Evolutionary conservation across 1,284 basidiomycete species (phyloP), one percentile per base, ranked within the genome.

Genomic region (Cystobasidium pallidum): DNA sequence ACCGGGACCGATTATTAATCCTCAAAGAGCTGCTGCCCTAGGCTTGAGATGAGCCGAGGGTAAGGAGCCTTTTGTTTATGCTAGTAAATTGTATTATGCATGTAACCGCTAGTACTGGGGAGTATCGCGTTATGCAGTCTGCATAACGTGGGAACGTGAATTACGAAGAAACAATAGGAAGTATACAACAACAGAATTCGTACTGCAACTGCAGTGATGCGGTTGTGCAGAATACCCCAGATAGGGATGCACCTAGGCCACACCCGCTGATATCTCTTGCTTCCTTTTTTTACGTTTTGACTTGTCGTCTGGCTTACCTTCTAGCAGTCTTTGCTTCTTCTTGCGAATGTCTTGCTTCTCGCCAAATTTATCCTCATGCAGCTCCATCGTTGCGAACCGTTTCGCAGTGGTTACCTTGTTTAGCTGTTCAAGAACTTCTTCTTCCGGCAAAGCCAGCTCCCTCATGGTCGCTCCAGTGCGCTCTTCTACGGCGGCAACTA

Each of bases 391-490:
- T 0, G 96, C 95, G 41, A 97, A 83, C 34, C 95, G 86, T 81
- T 97, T 94, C 0, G 95, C 95, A 0, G 91, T 91, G 6, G 91
- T 91, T 11, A 99, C 93, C 19, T 83, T 83, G 80, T 95, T 97
- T 65, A 99, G 82, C 74, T 89, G 87, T 77, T 94, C 91, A 73
- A 99, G 83, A 4, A 98, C 93, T 74, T 86, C 86, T 21, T 85
- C 86, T 80, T 99, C 96, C 0, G 90, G 87, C 39, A 96, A 79
- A 8, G 81, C 83, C 19, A 68, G 32, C 41, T 68, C 65, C 32
- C 13, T 32, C 64, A 59, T 52, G 19, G 11, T 85, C 87, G 81
- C 80, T 89, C 91, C 87, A 74, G 97, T 94, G 45, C 91, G 88
- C 55, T 87, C 86, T 82, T 99, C 96, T 75, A 99, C 91, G 72